phyloP scores from a whole-genome alignment of 257 asterid species.

The Gentiana dahurica region DNA sequence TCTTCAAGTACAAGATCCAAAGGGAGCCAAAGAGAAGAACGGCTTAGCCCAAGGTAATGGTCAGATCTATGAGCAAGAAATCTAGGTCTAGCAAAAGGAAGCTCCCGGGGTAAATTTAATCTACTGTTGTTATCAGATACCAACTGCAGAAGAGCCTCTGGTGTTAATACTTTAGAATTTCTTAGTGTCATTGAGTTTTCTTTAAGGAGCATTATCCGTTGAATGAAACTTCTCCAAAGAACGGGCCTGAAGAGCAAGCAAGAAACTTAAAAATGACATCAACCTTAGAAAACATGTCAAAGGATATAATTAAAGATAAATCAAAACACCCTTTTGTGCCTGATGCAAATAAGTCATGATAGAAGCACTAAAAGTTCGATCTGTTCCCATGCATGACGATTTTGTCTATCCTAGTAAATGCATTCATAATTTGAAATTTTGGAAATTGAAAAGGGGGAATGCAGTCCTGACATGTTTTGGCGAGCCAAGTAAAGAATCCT shows the following conservation, averaged over 20 bases:
- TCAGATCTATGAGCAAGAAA: constrained; percentile 53
- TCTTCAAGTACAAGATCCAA: constrained; percentile 89
- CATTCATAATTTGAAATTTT: constrained; percentile 1
- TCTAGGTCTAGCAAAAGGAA: constrained; percentile 29
- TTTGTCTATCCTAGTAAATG: neutral
- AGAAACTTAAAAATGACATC: neutral
- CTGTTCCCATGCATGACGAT: no score
- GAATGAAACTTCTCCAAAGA: constrained; percentile 59
- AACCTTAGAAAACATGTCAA: neutral
- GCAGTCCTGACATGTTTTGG: constrained; percentile 80
- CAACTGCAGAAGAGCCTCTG: constrained; percentile 40
- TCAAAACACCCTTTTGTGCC: neutral
- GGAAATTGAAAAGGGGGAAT: constrained; percentile 21
- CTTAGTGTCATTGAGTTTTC: constrained; percentile 56
- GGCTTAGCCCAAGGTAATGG: constrained; percentile 59
- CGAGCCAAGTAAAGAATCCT: constrained; percentile 89
- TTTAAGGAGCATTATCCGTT: constrained; percentile 51
- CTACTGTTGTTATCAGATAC: constrained; percentile 32
- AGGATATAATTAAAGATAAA: neutral
- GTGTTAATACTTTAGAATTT: constrained; percentile 31
- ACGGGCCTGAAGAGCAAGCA: constrained; percentile 36
- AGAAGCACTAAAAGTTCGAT: neutral
- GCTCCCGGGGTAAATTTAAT: constrained; percentile 33
- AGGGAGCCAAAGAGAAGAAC: constrained; percentile 89
- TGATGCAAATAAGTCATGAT: neutral